Evolutionary conservation across 805 yeast genomes (phyloP).

Genomic region (Jamesozyma hellenica): DNA sequence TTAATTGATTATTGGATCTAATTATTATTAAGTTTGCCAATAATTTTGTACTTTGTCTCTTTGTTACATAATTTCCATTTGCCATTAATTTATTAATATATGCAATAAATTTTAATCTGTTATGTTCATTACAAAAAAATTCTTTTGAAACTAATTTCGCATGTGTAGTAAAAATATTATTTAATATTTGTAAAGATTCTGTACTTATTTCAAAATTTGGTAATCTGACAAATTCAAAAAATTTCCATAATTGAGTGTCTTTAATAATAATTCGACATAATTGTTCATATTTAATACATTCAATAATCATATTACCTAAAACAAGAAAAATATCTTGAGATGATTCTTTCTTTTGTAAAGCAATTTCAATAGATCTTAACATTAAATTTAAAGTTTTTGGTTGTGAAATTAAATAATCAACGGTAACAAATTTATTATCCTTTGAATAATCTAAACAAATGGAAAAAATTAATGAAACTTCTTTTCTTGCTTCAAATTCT

Average conservation of each 20-base stretch:
- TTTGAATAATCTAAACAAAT: slow-evolving; percentile 69
- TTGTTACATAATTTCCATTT: slow-evolving; percentile 80
- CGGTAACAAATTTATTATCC: slow-evolving; percentile 73
- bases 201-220: slow-evolving; percentile 84
- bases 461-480: slow-evolving; percentile 61
- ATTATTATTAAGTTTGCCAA: slow-evolving; percentile 62
- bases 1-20: slow-evolving; percentile 58
- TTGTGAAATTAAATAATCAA: slow-evolving; percentile 62
- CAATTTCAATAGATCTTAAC: slow-evolving; percentile 61
- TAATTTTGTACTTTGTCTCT: slow-evolving; percentile 77
- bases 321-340: slow-evolving; percentile 54
- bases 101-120: slow-evolving; percentile 48
- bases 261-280: slow-evolving; percentile 51
- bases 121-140: slow-evolving; percentile 44
- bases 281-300: slow-evolving; percentile 70
- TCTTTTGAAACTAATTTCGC: slow-evolving; percentile 53
- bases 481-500: slow-evolving; percentile 86
- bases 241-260: slow-evolving; percentile 66
- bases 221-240: slow-evolving; percentile 64
- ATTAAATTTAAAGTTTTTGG: slow-evolving; percentile 57
- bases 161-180: slow-evolving; percentile 60
- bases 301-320: slow-evolving; percentile 71
- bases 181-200: slow-evolving; percentile 72
- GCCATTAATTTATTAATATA: slow-evolving; percentile 61
- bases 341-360: slow-evolving; percentile 21